Conservation (phyloP, 176 grass and related monocot species). For the Hordeum vulgare region DNA sequence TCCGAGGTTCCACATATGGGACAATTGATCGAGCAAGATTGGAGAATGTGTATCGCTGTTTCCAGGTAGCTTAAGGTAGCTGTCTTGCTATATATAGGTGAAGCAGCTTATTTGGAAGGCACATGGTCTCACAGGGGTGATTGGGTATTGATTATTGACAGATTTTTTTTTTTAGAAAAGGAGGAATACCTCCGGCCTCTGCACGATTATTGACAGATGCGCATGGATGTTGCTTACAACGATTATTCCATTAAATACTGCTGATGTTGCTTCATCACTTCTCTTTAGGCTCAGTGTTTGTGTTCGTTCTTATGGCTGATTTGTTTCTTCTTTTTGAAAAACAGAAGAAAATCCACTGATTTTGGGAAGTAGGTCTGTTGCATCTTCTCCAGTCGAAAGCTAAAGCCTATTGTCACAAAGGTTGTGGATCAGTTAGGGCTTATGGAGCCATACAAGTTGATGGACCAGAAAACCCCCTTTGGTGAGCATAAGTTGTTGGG, state of each 20-base stretch:
- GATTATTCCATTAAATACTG: conserved; percentile 10
- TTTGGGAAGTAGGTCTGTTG: conserved; percentile 37
- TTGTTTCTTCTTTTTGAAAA: conserved; percentile 22
- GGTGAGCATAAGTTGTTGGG: conserved; percentile 38
- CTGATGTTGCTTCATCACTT: conserved; percentile 10
- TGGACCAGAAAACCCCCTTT: conserved; percentile 56
- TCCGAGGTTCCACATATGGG: conserved; percentile 3
- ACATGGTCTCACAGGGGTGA: neutral
- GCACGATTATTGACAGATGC: neutral
- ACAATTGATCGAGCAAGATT: neutral
- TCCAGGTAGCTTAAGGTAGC: conserved; percentile 10
- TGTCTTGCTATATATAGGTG: conserved; percentile 22
- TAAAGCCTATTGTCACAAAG: conserved; percentile 27
- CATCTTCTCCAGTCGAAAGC: conserved; percentile 43
- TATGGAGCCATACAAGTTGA: conserved; percentile 26
- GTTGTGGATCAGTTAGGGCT: conserved; percentile 28
- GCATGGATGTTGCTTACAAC: conserved; percentile 15
- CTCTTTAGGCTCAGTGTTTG: neutral
- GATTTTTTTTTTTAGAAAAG: too few species aligned
- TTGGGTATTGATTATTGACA: neutral
- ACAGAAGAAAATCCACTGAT: conserved; percentile 30
- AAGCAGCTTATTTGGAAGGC: conserved; percentile 11
- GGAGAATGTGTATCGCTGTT: conserved; percentile 1
- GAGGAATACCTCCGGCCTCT: too few species aligned
- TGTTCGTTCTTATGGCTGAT: neutral